Base-by-base conservation (phyloP, 2,329 filamentous ascomycete genomes). In the Nectriaceae sp. region DNA sequence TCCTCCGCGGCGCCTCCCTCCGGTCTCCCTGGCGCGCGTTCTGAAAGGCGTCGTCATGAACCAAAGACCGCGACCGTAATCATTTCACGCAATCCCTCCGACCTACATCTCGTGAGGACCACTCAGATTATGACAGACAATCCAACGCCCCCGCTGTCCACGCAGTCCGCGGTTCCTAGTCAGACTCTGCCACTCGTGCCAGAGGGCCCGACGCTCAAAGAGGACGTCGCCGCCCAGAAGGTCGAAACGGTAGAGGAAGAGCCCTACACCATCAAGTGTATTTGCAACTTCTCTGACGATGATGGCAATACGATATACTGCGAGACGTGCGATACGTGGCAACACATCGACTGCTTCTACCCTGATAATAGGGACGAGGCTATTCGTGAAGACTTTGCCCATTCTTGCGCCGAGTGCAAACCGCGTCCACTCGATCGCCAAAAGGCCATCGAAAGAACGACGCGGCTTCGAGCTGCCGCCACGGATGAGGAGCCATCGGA, bases 221-320 rank as follows among this genome's bases (percentile, higher is more conserved):
- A 75, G 56, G 71, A 77, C 66, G 66, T 64, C 52, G 60, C 66
- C 49, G 60, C 68, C 49, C 70, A 69, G 48, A 76, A 77, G 70
- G 69, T 71, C 59, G 79, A 86, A 71, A 68, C 71, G 47, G 71
- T 68, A 51, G 84, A 86, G 63, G 88, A 92, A 72, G 88, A 93
- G 71, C 88, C 88, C 16, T 96, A 95, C 70, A 95, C 90, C 50
- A 97, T 97, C 76, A 96, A 95, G 78, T 99, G 94, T 81, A 96
- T 97, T 62, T 99, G 94, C 75, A 85, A 85, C 69, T 97, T 88
- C 71, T 77, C 84, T 69, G 91, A 96, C 75, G 94, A 99, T 78
- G 94, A 99, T 77, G 94, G 94, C 72, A 93, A 90, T 71, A 99
- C 94, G 51, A 95, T 99, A 54, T 90, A 92, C 71, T 99, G 94